phyloP scores from a whole-genome alignment of 208 protist species.

The Trypanosomatidae sp. region DNA sequence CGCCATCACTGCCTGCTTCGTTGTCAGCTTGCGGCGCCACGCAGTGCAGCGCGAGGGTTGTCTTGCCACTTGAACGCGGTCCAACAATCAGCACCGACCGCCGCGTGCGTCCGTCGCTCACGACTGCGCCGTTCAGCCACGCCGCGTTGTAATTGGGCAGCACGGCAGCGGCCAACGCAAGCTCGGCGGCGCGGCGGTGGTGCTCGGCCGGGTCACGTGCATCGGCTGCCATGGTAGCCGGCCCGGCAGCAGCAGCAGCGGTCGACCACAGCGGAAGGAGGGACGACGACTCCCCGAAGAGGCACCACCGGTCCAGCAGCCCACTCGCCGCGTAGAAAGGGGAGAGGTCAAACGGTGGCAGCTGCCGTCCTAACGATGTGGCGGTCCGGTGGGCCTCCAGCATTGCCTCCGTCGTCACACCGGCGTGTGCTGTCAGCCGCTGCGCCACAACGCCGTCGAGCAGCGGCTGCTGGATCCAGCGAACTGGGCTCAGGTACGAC shows the following conservation, averaged over 20 bases:
- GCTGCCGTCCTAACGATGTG: constrained; percentile 25
- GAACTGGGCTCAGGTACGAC: constrained; percentile 18
- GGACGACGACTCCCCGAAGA: constrained; percentile 48
- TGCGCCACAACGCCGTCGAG: constrained; percentile 68
- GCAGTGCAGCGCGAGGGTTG: constrained; percentile 78
- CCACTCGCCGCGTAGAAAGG: constrained; percentile 62
- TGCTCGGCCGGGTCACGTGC: constrained; percentile 16
- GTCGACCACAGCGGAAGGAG: constrained; percentile 9
- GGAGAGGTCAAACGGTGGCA: constrained; percentile 54
- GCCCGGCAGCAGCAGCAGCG: background rate
- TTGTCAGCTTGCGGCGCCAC: constrained; percentile 14
- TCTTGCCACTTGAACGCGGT: constrained; percentile 61
- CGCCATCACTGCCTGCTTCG: background rate
- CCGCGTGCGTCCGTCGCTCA: constrained; percentile 38
- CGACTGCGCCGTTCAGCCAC: constrained; percentile 64
- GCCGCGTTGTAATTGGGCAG: constrained; percentile 38
- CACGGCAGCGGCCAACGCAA: constrained; percentile 43
- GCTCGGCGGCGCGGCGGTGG: constrained; percentile 31
- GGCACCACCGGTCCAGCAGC: constrained; percentile 59
- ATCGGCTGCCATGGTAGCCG: background rate
- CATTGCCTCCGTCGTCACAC: constrained; percentile 37
- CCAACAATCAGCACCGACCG: constrained; percentile 54
- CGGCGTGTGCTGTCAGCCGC: constrained; percentile 51
- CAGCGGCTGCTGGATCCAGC: constrained; percentile 66
- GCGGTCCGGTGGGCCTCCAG: constrained; percentile 33